Conservation (phyloP, 2,329 filamentous ascomycete species). For the Ophiostoma ips region DNA sequence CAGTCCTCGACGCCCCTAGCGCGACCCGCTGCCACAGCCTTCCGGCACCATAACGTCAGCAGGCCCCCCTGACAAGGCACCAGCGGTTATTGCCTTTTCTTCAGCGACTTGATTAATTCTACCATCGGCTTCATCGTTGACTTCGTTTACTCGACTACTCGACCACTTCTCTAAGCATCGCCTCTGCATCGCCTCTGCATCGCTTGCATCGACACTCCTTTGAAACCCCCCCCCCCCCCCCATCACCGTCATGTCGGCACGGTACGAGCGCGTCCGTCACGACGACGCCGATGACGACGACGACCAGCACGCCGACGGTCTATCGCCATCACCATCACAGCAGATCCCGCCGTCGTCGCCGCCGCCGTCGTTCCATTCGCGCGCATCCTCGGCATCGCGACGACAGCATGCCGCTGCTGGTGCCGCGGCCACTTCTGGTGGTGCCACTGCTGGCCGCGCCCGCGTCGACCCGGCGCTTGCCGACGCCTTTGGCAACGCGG, state of each 20-base stretch:
- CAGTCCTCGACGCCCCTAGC: background rate
- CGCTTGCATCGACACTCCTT: too few relatives aligned
- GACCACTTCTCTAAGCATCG: too few relatives aligned
- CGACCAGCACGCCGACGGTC: slow-evolving; percentile 45
- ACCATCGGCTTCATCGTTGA: too few relatives aligned
- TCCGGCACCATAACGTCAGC: background rate
- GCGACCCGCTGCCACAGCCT: too few relatives aligned
- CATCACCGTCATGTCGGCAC: slow-evolving; percentile 30
- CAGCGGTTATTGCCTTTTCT: background rate
- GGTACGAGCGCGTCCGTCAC: slow-evolving; percentile 44
- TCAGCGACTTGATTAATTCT: too few relatives aligned
- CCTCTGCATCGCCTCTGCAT: too few relatives aligned
- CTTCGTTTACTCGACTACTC: too few relatives aligned
- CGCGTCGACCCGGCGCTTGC: slow-evolving; percentile 65
- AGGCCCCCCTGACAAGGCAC: slow-evolving; percentile 2
- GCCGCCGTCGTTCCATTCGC: slow-evolving; percentile 78
- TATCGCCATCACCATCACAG: slow-evolving; percentile 25
- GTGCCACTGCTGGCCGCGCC: too few relatives aligned
- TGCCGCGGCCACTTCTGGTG: too few relatives aligned
- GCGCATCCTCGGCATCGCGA: slow-evolving; percentile 47
- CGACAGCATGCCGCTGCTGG: background rate
- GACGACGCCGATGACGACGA: slow-evolving; percentile 33
- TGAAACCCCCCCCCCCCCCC: background rate
- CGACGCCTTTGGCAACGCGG: slow-evolving; percentile 81
- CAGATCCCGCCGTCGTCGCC: slow-evolving; percentile 33